Conservation (phyloP, 148 eudicot species). For the Beta vulgaris region DNA sequence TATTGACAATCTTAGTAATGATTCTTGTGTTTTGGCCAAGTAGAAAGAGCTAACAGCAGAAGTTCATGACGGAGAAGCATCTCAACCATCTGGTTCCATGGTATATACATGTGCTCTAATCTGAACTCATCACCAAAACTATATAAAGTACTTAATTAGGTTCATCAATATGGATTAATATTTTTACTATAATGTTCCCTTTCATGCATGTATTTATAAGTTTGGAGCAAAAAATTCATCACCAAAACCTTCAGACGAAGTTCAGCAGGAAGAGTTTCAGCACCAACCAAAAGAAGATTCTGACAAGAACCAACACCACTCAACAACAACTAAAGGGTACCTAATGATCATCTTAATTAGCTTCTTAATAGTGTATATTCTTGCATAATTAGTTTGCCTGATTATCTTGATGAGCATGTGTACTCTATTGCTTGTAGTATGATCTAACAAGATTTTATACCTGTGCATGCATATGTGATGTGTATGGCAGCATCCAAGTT, state of each 20-base stretch:
- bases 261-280: not conserved
- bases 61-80: not conserved
- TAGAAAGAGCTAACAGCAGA: conserved; percentile 16
- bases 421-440: not conserved
- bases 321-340: not conserved
- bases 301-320: not conserved
- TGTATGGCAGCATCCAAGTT: conserved; percentile 8
- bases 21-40: not conserved
- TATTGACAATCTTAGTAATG: not conserved
- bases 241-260: conserved; percentile 8
- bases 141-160: not conserved
- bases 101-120: conserved; percentile 4
- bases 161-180: not conserved
- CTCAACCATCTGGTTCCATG: conserved; percentile 14
- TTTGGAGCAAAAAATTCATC: not conserved
- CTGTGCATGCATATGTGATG: not conserved
- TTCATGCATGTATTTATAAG: not conserved
- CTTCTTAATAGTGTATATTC: not conserved
- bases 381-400: not conserved
- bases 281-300: not conserved
- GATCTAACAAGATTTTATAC: conserved; percentile 2
- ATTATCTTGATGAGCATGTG: not conserved
- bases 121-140: not conserved
- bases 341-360: no score
- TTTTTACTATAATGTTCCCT: not conserved